Evolutionary conservation across 2,329 filamentous ascomycete species (phyloP).

Genomic region (Pochonia chlamydosporia): DNA sequence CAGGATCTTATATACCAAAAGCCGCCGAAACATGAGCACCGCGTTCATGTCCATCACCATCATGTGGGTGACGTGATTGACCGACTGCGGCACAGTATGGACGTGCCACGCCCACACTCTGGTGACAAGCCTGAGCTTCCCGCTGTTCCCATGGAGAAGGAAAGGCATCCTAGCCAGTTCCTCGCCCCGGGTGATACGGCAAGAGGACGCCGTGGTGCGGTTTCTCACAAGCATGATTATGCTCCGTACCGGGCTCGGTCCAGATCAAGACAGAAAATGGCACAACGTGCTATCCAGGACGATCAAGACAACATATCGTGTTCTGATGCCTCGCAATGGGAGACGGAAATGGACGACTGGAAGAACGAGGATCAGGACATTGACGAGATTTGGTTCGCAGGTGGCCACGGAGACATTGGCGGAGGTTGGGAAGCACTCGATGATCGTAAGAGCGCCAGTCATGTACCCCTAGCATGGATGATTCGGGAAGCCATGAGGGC

Average conservation of each 20-base stretch:
- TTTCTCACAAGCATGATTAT: constrained; percentile 15
- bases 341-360: constrained; percentile 29
- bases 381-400: constrained; percentile 75
- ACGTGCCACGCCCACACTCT: not conserved
- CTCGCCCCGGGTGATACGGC: constrained; percentile 7
- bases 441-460: constrained; percentile 57
- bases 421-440: constrained; percentile 63
- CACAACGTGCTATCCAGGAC: constrained; percentile 11
- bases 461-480: constrained; percentile 67
- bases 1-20: constrained; percentile 62
- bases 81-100: constrained; percentile 13
- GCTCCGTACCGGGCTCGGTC: constrained; percentile 37
- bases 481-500: constrained; percentile 54
- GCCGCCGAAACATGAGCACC: constrained; percentile 11
- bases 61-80: constrained; percentile 13
- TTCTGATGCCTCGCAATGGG: constrained; percentile 22
- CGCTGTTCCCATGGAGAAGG: not conserved
- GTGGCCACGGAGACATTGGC: constrained; percentile 73
- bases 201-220: constrained; percentile 12
- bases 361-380: constrained; percentile 61
- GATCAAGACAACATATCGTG: constrained; percentile 22
- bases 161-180: constrained; percentile 9
- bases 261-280: constrained; percentile 25
- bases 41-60: constrained; percentile 18
- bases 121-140: not conserved